Evolutionary conservation across 1,284 basidiomycete genomes (phyloP).

Genomic region (Leccinum insigne): DNA sequence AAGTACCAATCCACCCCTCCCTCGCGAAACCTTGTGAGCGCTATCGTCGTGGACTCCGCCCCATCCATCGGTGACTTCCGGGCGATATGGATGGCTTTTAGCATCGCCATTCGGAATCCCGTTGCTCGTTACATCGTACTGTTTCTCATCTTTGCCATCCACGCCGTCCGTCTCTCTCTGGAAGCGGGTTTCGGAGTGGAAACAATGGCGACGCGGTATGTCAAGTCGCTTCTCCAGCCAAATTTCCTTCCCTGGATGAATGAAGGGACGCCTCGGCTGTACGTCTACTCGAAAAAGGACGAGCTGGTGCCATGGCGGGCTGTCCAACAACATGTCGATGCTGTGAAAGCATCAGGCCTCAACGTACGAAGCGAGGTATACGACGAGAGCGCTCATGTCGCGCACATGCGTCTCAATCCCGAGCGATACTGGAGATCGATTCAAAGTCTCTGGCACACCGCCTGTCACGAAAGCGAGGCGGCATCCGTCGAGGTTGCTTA

Average conservation of each 20-base stretch:
- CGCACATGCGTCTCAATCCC: slow-evolving; percentile 51
- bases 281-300: slow-evolving; percentile 54
- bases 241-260: slow-evolving; percentile 47
- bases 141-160: slow-evolving; percentile 25
- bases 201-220: slow-evolving; percentile 17
- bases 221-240: slow-evolving; percentile 37
- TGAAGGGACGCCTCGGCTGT: slow-evolving; percentile 46
- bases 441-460: slow-evolving; percentile 20
- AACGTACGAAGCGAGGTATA: slow-evolving; percentile 43
- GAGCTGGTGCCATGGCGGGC: slow-evolving; percentile 43
- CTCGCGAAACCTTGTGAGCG: slow-evolving; percentile 26
- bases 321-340: slow-evolving; percentile 43
- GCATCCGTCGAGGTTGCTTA: background rate
- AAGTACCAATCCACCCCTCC: slow-evolving; percentile 20
- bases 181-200: slow-evolving; percentile 18
- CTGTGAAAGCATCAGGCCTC: slow-evolving; percentile 37
- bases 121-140: slow-evolving; percentile 30
- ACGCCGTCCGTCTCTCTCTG: slow-evolving; percentile 18
- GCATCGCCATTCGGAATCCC: slow-evolving; percentile 38
- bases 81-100: slow-evolving; percentile 40
- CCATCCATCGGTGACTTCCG: slow-evolving; percentile 40
- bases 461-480: slow-evolving; percentile 16
- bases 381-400: slow-evolving; percentile 52
- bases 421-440: slow-evolving; percentile 30
- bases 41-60: slow-evolving; percentile 52